Base-by-base conservation (phyloP, 352 stramenopile species). In the Globisporangium nagaii region DNA sequence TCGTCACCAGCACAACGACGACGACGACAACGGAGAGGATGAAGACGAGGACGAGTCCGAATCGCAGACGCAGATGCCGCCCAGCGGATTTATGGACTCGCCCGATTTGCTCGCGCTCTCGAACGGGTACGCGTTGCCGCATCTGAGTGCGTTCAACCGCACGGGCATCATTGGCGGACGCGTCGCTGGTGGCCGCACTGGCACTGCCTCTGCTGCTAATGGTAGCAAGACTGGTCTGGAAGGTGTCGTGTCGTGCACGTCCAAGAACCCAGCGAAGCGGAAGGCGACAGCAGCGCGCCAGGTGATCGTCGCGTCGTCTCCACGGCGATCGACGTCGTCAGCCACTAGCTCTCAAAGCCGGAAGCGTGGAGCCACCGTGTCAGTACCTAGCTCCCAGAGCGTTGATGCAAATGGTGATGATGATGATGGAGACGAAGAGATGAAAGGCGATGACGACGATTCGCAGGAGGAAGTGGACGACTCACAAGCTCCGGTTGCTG, bases 391-490 rank as follows among this genome's bases (percentile, higher is more conserved):
- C 7, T 58, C 52, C 24, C 52, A 43, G 28, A n/a, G n/a, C n/a
- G n/a, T n/a, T n/a, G n/a, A n/a, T n/a, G n/a, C n/a, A n/a, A n/a
- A n/a, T n/a, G n/a, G n/a, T n/a, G n/a, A n/a, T n/a, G n/a, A n/a
- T n/a, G n/a, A n/a, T n/a, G n/a, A n/a, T n/a, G 19, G 13, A 4
- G 24, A 53, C n/a, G n/a, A n/a, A n/a, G n/a, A n/a, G n/a, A n/a
- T n/a, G n/a, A n/a, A n/a, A n/a, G n/a, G n/a, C n/a, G n/a, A n/a
- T n/a, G n/a, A n/a, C n/a, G n/a, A n/a, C 15, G 53, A 72, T 1
- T 35, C 15, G 8, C 17, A 39, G 8, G 65, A 76, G 42, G 71
- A 79, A 4, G 69, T 78, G 15, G 71, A 81, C 5, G 27, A 63
- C 27, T 58, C 49, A 8, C 48, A 63, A 36, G 24, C 31, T 1